Percentiles rank a stretch among this genome's conserved stretches.
These are phyloP conservation scores for Talaromyces sp. DNA, from an alignment of 2,329 filamentous ascomycete genomes.

Conservation along the genomic window DNA sequence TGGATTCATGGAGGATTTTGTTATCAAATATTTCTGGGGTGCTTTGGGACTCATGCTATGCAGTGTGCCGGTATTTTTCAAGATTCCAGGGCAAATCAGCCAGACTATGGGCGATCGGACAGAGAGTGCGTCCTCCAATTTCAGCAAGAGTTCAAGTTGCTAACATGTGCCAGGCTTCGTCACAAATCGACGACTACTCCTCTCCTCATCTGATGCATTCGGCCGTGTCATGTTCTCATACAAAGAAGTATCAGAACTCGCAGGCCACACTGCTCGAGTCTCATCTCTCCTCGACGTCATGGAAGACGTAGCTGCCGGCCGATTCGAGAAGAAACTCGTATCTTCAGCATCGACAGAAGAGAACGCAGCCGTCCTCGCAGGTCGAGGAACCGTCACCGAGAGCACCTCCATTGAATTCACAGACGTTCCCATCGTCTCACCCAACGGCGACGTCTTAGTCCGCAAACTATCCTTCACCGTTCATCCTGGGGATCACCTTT, in stretches of 20 bases:
- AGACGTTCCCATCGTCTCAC: slow-evolving; percentile 91
- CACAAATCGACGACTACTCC: slow-evolving; percentile 85
- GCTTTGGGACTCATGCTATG: slow-evolving; percentile 87
- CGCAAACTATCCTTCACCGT: slow-evolving; percentile 83
- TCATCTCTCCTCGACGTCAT: slow-evolving; percentile 88
- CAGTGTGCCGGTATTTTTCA: slow-evolving; percentile 93
- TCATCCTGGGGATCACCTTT: slow-evolving; percentile 78
- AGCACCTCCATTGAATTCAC: slow-evolving; percentile 80
- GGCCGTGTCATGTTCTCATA: slow-evolving; percentile 97
- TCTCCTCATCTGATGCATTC: slow-evolving; percentile 92
- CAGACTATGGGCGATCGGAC: slow-evolving; percentile 53
- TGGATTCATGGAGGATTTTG: slow-evolving; percentile 99
- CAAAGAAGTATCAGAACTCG: slow-evolving; percentile 93
- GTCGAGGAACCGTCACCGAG: slow-evolving; percentile 77
- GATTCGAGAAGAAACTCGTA: slow-evolving; percentile 94
- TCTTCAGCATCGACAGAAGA: slow-evolving; percentile 78
- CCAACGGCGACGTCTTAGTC: slow-evolving; percentile 90
- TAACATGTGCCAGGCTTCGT: slow-evolving; percentile 64
- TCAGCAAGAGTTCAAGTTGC: not conserved
- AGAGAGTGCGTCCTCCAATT: slow-evolving; percentile 48
- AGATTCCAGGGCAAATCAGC: slow-evolving; percentile 67
- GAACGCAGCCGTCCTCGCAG: slow-evolving; percentile 77
- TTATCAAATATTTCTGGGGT: slow-evolving; percentile 99
- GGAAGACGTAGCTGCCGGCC: slow-evolving; percentile 83
- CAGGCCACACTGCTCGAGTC: slow-evolving; percentile 90